Evolutionary conservation across 179 eudicot genomes (phyloP).

Genomic region (Silene noctiflora): DNA sequence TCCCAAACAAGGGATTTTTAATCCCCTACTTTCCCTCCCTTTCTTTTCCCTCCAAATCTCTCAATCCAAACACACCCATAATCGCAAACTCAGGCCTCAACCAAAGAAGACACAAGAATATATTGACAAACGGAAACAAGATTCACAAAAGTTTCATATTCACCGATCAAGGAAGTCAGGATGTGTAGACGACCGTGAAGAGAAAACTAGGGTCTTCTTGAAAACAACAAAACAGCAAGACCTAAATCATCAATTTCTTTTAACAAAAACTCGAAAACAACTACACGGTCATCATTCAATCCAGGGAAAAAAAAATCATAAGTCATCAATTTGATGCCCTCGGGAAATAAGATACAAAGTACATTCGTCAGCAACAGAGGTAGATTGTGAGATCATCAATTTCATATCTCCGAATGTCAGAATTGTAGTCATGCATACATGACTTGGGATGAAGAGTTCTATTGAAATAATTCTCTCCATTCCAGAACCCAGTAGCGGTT

Average conservation of each 20-base stretch:
- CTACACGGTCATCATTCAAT: background rate
- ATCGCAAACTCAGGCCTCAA: background rate
- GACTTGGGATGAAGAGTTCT: background rate
- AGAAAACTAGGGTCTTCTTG: too few relatives aligned
- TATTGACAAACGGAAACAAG: too few relatives aligned
- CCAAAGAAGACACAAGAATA: conserved; percentile 2
- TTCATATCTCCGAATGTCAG: background rate
- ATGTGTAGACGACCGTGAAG: too few relatives aligned
- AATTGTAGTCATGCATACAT: background rate
- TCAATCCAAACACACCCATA: too few relatives aligned
- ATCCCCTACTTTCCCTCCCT: too few relatives aligned
- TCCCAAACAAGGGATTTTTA: too few relatives aligned
- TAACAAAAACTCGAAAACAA: background rate
- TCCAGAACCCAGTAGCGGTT: background rate
- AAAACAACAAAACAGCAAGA: too few relatives aligned
- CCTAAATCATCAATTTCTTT: too few relatives aligned
- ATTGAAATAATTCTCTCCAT: background rate
- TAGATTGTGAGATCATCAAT: background rate
- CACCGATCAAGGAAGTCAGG: too few relatives aligned
- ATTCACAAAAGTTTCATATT: too few relatives aligned
- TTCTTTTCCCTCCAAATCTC: too few relatives aligned
- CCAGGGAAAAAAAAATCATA: background rate
- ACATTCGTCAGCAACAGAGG: background rate
- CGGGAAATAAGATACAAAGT: background rate
- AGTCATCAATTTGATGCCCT: background rate